phyloP scores from a whole-genome alignment of 2,329 filamentous ascomycete species.

The Apiospora aurea region DNA sequence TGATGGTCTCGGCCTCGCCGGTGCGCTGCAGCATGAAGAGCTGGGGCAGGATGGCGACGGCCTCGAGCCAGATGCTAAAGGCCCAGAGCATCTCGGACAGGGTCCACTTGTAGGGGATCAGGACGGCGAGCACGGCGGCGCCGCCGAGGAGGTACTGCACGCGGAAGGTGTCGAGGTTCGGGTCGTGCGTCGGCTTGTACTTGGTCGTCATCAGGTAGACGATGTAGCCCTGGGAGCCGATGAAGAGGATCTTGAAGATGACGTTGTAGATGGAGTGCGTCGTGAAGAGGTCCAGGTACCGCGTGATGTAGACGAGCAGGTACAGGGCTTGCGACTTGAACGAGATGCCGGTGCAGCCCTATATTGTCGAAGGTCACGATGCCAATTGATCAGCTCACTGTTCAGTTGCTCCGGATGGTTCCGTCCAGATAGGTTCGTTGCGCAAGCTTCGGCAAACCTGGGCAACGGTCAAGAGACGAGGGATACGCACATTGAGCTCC shows the following conservation, averaged over 20 bases:
- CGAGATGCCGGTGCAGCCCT: conserved; percentile 97
- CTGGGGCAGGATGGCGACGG: conserved; percentile 94
- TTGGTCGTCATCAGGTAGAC: conserved; percentile 98
- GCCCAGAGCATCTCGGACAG: conserved; percentile 91
- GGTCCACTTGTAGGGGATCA: conserved; percentile 87
- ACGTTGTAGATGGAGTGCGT: conserved; percentile 89
- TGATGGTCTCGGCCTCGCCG: conserved; percentile 99
- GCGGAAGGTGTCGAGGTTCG: conserved; percentile 96
- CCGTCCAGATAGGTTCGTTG: background rate
- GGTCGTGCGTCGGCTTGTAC: conserved; percentile 97
- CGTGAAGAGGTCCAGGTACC: conserved; percentile 93
- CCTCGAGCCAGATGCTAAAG: conserved; percentile 98
- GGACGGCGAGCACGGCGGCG: conserved; percentile 77
- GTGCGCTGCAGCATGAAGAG: conserved; percentile 98
- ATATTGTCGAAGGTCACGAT: conserved; percentile 31
- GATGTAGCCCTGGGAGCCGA: conserved; percentile 87
- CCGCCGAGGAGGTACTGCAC: conserved; percentile 91
- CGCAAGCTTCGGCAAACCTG: background rate
- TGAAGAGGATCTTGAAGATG: conserved; percentile 95
- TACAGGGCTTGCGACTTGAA: conserved; percentile 99
- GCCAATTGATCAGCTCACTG: background rate
- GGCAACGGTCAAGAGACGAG: background rate
- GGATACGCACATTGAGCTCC: conserved; percentile 76
- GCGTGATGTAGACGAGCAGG: conserved; percentile 89
- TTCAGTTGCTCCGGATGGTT: background rate